Evolutionary conservation across 768 basidiomycete genomes (phyloP), one percentile per base, ranked within the genome.

Genomic region (Tephrocybe sp.): DNA sequence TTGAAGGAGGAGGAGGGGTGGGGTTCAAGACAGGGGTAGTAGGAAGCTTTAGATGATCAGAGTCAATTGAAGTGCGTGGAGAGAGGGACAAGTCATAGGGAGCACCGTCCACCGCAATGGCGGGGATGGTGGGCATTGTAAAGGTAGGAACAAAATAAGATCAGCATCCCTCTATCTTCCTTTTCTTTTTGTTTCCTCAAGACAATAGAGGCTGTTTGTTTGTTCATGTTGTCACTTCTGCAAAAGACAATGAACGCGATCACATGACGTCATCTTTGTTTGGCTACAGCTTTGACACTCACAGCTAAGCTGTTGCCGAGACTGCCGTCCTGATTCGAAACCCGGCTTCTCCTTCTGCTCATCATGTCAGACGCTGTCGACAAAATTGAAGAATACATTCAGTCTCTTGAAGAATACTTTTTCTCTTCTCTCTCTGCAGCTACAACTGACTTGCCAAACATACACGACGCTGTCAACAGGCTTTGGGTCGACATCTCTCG

Each of bases 401-500:
- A 80, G 55, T 76, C 80, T 23, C 66, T 85, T 45, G 87, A 90
- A 60, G 80, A 81, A 52, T 74, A 80, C 57, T 67, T 91, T 64
- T 72, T 75, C 45, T 68, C 77, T 30, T 79, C 84, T 10, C 60
- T 85, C 19, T 69, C 78, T 38, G 70, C 79, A 13, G 83, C 79
- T 4, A 77, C 81, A 0, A 74, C 80, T 26, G 80, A 82, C 59
- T 69, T 89, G 40, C 82, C 84, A 35, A 80, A 75, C 57, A 70
- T 89, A 41, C 79, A 80, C 50, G 85, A 89, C 53, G 76, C 81
- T 26, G 66, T 84, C 17, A 77, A 87, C 56, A 78, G 83, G 20
- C 72, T 92, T 49, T 91, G 87, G 86, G 67, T 80, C 19, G 90
- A 93, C 62, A 80, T 93, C 54, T 77, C 87, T 41, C 84, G 91